Evolutionary conservation across 805 yeast species (phyloP).

Genomic region (Kazachstania psychrophila): DNA sequence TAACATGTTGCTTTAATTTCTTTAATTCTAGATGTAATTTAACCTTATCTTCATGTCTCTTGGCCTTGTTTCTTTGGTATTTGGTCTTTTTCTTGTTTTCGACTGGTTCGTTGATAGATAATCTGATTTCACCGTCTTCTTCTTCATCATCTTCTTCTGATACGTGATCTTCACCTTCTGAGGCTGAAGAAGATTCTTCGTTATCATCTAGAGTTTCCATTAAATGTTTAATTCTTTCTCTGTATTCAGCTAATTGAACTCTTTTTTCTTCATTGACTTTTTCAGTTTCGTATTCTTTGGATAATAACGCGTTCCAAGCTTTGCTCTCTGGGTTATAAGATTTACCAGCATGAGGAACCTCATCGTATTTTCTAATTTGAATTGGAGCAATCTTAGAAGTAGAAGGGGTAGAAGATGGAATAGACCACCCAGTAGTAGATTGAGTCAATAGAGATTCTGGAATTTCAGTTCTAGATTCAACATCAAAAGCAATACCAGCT

Average conservation of each 20-base stretch:
- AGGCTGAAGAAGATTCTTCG: constrained; percentile 38
- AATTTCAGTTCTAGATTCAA: constrained; percentile 17
- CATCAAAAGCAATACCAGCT: constrained; percentile 24
- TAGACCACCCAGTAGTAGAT: constrained; percentile 41
- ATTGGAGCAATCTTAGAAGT: constrained; percentile 48
- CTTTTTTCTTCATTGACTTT: constrained; percentile 58
- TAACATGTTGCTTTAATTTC: constrained; percentile 49
- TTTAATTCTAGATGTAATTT: constrained; percentile 49
- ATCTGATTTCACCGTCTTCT: constrained; percentile 31
- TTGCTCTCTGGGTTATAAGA: constrained; percentile 82
- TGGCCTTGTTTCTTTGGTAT: constrained; percentile 64
- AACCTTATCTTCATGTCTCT: constrained; percentile 49
- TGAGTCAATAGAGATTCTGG: constrained; percentile 35
- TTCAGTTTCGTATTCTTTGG: constrained; percentile 57
- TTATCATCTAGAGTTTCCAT: constrained; percentile 54
- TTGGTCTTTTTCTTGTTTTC: constrained; percentile 63
- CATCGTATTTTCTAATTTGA: constrained; percentile 41
- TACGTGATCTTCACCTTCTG: constrained; percentile 31
- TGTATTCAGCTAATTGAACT: constrained; percentile 51
- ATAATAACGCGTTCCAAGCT: constrained; percentile 69
- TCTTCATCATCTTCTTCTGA: constrained; percentile 28
- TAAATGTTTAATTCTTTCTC: constrained; percentile 52
- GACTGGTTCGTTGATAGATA: constrained; percentile 70
- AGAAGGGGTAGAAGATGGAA: constrained; percentile 44
- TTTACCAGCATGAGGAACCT: constrained; percentile 71